Conservation (phyloP, 2,329 filamentous ascomycete species). For the Lithohypha guttulata region DNA sequence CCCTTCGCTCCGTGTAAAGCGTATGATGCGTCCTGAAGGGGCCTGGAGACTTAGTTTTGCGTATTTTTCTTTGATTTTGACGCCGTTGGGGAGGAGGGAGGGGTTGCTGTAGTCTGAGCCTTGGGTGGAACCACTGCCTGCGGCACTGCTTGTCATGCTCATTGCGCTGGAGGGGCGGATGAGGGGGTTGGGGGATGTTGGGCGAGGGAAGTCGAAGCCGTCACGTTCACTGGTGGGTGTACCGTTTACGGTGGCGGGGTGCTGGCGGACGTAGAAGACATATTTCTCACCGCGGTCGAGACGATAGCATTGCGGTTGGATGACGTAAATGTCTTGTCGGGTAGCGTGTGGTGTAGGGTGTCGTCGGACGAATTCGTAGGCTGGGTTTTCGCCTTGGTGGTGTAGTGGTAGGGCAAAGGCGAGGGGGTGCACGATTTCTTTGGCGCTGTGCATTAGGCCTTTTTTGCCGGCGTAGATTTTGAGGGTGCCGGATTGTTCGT, state of each 20-base stretch:
- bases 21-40: slow-evolving; percentile 85
- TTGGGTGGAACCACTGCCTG: slow-evolving; percentile 36
- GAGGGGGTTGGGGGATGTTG: slow-evolving; percentile 25
- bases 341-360: slow-evolving; percentile 98
- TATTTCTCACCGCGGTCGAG: slow-evolving; percentile 94
- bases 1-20: slow-evolving; percentile 44
- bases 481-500: slow-evolving; percentile 77
- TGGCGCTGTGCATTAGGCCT: slow-evolving; percentile 94
- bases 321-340: slow-evolving; percentile 90
- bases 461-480: slow-evolving; percentile 91
- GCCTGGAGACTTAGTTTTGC: slow-evolving; percentile 93
- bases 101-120: slow-evolving; percentile 36
- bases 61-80: slow-evolving; percentile 59
- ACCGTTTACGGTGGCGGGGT: slow-evolving; percentile 48
- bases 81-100: slow-evolving; percentile 42
- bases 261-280: slow-evolving; percentile 89
- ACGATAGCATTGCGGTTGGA: slow-evolving; percentile 83
- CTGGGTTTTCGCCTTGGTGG: slow-evolving; percentile 83
- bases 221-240: slow-evolving; percentile 14
- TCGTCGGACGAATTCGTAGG: slow-evolving; percentile 83
- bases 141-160: slow-evolving; percentile 49
- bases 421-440: slow-evolving; percentile 86
- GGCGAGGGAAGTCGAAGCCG: slow-evolving; percentile 17
- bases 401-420: slow-evolving; percentile 82
- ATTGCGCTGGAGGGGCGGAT: slow-evolving; percentile 49